Base-by-base conservation (phyloP, 495 filamentous ascomycete species). In the Cairneyella variabilis region DNA sequence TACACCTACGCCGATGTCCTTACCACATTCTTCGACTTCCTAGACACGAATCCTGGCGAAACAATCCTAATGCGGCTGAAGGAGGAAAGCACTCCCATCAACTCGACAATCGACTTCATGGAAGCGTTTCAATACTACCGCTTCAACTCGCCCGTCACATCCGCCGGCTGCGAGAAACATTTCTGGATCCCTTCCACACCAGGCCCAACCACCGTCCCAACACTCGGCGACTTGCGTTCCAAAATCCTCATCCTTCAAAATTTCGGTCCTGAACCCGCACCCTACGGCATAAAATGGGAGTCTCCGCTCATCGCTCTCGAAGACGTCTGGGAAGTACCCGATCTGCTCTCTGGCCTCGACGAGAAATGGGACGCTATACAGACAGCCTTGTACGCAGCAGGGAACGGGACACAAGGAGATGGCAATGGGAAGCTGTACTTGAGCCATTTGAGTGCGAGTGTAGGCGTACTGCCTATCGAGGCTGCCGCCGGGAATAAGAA, bases 181-280 rank as follows among this genome's bases (percentile, higher is more conserved):
- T 37, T 68, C 17, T 59, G 50, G 10, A 28, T 61, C 1, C 64
- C 64, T 1, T 43, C 54, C 3, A n/a, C 50, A 1, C 46, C 28
- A 20, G 55, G 21, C 5, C 36, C 44, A 9, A 48, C 49, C 11
- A 16, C 25, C 5, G 32, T 69, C 11, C 68, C 65, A 4, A 62
- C 51, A 0, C 43, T 70, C 5, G 65, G 67, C 0, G 56, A 56
- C 1, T 50, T 62, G 1, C 53, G 68, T 9, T 45, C 51, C 21
- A 66, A 62, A 27, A 37, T 69, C 0, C 42, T 69, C 23, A 43
- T 69, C 4, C 43, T 70, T 3, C 63, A 66, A 49, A 62, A 69
- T 40, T 68, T 68, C 37, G 46, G 52, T 12, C 21, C 48, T 0
- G 26, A 54, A 8, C 48, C 45, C 5, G 47, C 50, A 3, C 18